Base-by-base conservation (phyloP, 495 filamentous ascomycete species). In the Aspergillus panamensis region DNA sequence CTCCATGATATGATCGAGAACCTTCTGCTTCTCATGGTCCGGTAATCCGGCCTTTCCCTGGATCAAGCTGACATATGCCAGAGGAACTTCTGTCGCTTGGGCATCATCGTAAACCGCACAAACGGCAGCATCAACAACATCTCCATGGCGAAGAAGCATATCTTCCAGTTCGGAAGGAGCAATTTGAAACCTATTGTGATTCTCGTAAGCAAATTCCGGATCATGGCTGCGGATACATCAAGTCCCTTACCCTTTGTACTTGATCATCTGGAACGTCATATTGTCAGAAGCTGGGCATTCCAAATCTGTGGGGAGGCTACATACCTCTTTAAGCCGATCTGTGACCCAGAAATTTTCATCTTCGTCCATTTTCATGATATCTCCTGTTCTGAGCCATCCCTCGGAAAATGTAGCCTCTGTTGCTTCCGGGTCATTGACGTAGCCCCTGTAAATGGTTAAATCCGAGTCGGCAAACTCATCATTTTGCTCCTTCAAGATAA, bases 131-230 rank as follows among this genome's bases (percentile, higher is more conserved):
- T 94, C 90, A 5, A 80, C 76, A 13, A 94, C 76, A 13, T 84
- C 75, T 6, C 74, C 70, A 68, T 92, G 83, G 10, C 83, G 79
- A 3, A 92, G 69, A 12, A 95, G 75, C 3, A 89, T 64, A 3
- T 80, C 83, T 66, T 94, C 90, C 1, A 94, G 76, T 70, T 94
- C 90, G 0, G 89, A 87, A 0, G 90, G 89, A 3, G 89, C 87
- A 16, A 94, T 86, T 68, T 92, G 90, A 69, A 89, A 88, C 19
- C 87, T 60, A 43, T 17, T 35, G 16, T 47, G 7, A 8, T n/a
- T 12, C 14, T 39, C 6, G 35, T 39, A 8, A 39, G 35, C 35
- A 39, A 39, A 39, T n/a, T n/a, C 35, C 35, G 10, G 10, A 3
- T 4, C 19, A 7, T 20, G 16, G 16, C 12, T n/a, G 13, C 12